Conservation (phyloP, 176 grass and related monocot genomes). For the Aegilops bicornis region DNA sequence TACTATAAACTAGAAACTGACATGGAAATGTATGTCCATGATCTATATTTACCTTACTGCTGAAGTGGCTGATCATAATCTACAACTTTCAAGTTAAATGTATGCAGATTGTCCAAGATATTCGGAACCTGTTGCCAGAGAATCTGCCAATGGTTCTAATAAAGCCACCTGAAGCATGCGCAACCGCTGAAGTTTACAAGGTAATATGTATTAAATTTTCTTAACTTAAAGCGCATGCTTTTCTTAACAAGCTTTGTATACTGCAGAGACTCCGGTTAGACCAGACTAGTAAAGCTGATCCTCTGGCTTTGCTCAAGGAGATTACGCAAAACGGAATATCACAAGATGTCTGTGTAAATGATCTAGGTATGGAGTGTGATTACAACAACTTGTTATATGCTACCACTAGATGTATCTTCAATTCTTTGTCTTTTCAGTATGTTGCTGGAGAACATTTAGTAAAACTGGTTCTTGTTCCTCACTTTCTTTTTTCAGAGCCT, state of each 20-base stretch:
- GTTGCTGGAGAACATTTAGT: constrained; percentile 22
- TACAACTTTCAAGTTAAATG: constrained; percentile 19
- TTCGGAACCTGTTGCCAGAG: constrained; percentile 47
- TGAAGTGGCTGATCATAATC: constrained; percentile 13
- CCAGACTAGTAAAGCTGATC: constrained; percentile 66
- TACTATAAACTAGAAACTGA: background rate
- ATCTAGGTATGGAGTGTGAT: constrained; percentile 65
- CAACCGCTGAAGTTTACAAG: constrained; percentile 98
- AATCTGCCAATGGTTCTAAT: constrained; percentile 86
- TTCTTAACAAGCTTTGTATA: constrained; percentile 20
- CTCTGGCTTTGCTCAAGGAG: constrained; percentile 69
- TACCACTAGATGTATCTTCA: background rate
- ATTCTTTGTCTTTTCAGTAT: constrained; percentile 16
- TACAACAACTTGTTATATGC: background rate
- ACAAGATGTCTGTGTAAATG: constrained; percentile 89
- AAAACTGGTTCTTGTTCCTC: background rate
- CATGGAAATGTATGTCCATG: constrained; percentile 22
- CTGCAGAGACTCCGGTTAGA: constrained; percentile 69
- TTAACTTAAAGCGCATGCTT: constrained; percentile 14
- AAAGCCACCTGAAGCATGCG: constrained; percentile 92
- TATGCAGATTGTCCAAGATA: constrained; percentile 82
- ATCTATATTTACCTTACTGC: background rate
- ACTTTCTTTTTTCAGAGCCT: constrained; percentile 55
- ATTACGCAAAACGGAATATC: constrained; percentile 84
- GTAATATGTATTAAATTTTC: constrained; percentile 31